Percentiles rank a stretch among this genome's conserved stretches.
phyloP scores from a whole-genome alignment of 805 yeast species.

The Schwanniomyces yamadae region DNA sequence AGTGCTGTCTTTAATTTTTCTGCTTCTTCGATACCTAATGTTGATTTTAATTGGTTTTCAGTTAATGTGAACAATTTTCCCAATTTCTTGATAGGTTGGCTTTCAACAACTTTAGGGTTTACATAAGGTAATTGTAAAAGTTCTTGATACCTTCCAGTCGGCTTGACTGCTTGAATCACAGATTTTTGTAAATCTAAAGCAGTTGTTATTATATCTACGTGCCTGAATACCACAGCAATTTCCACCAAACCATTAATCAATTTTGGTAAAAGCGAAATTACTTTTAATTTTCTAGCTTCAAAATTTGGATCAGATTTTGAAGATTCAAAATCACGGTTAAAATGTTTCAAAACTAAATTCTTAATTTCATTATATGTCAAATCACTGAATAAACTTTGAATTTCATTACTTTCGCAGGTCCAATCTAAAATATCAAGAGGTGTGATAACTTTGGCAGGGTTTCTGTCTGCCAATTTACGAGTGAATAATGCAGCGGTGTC shows the following conservation, averaged over 20 bases:
- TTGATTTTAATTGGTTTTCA: slow-evolving; percentile 53
- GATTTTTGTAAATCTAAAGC: slow-evolving; percentile 68
- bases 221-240: slow-evolving; percentile 77
- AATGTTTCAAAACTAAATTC: slow-evolving; percentile 53
- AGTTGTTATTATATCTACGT: slow-evolving; percentile 58
- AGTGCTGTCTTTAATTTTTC: slow-evolving; percentile 48
- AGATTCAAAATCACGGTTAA: slow-evolving; percentile 46
- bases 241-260: slow-evolving; percentile 73
- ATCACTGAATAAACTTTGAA: slow-evolving; percentile 40
- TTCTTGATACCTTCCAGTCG: slow-evolving; percentile 55
- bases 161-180: slow-evolving; percentile 71
- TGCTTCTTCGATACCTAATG: slow-evolving; percentile 53
- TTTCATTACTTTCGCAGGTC: slow-evolving; percentile 69
- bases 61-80: slow-evolving; percentile 67
- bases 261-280: slow-evolving; percentile 63
- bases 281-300: slow-evolving; percentile 46
- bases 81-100: slow-evolving; percentile 52
- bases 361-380: slow-evolving; percentile 48
- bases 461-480: slow-evolving; percentile 68
- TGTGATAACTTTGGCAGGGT: slow-evolving; percentile 65
- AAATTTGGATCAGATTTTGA: slow-evolving; percentile 19
- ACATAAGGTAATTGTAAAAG: slow-evolving; percentile 81
- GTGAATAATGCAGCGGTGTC: slow-evolving; percentile 80
- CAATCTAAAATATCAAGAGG: slow-evolving; percentile 57
- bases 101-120: slow-evolving; percentile 43